These are phyloP conservation scores for Myxozyma sirexii DNA, from an alignment of 805 yeast species.

Conservation along the genomic window DNA sequence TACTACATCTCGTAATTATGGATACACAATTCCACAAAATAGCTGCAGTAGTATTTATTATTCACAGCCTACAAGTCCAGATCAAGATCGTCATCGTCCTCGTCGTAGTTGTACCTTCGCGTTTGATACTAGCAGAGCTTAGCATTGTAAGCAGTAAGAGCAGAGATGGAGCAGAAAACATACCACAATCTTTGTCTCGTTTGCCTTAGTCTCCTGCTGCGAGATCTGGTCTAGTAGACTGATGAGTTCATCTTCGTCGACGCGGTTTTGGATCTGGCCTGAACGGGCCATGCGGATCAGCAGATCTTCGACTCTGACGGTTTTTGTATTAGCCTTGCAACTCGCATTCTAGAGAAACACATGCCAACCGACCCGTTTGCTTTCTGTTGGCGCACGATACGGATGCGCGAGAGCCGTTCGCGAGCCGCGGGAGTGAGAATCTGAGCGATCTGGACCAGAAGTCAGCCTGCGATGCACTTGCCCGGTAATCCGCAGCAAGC, in stretches of 20 bases:
- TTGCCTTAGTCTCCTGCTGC: conserved; percentile 59
- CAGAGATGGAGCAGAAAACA: not conserved
- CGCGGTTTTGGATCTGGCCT: conserved; percentile 73
- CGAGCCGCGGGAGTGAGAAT: conserved; percentile 81
- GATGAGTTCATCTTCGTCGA: conserved; percentile 82
- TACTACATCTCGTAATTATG: no score
- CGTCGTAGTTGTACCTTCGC: conserved; percentile 21
- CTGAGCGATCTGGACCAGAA: conserved; percentile 54
- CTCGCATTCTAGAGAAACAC: no score
- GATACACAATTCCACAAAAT: no score
- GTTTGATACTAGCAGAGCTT: conserved; percentile 25
- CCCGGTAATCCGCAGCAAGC: not conserved
- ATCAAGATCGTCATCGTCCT: conserved; percentile 28
- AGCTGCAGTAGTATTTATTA: not conserved
- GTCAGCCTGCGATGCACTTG: no score
- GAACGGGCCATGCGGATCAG: conserved; percentile 69
- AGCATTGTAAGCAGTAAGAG: not conserved
- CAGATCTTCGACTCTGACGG: conserved; percentile 75
- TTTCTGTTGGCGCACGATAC: conserved; percentile 88
- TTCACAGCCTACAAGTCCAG: conserved; percentile 3
- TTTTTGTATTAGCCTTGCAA: no score
- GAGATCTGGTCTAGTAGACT: conserved; percentile 81
- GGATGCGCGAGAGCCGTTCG: conserved; percentile 81
- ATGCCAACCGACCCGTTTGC: conserved; percentile 62
- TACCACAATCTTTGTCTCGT: conserved; percentile 63